Base-by-base conservation (phyloP, 2,329 filamentous ascomycete genomes). In the Fusarium sp. region DNA sequence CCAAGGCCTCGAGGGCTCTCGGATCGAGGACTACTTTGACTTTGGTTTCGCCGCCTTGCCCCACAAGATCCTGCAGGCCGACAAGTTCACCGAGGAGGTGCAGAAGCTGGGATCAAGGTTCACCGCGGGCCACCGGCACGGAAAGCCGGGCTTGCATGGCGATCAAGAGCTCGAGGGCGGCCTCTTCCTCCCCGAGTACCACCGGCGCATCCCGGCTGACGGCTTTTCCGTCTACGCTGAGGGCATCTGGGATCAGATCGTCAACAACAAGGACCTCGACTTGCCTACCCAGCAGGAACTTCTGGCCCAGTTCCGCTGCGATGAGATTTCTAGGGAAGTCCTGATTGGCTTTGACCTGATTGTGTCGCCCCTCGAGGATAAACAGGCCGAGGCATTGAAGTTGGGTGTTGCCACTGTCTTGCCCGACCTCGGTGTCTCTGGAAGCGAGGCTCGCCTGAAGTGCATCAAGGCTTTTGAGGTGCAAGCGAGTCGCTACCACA, bases 241-340 rank as follows among this genome's bases (percentile, higher is more conserved):
- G 81, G 94, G 95, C 45, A 91, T 99, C 52, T 99, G 96, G 96
- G 95, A 98, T 79, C 96, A 98, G 84, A 99, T 99, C 80, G 95
- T 98, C 78, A 93, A 96, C 86, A 99, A 99, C 88, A 99, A 99
- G 84, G 96, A 99, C 80, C 88, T 99, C 64, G 96, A 99, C 83
- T 84, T 99, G 68, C 96, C 96, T 5, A 98, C 96, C 0, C 96
- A 99, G 82, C 96, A 99, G 84, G 96, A 99, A 82, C 88, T 99
- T 54, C 89, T 99, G 62, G 96, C 96, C 13, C 96, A 99, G 82
- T 99, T 98, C 86, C 91, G 96, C 75, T 99, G 96, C 82, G 96
- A 99, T 81, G 96, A 99, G 84, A 99, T 99, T 67, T 90, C 95
- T 42, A 90, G 95, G 72, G 96, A 98, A 80, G 96, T 97, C 14